phyloP scores from a whole-genome alignment of 768 basidiomycete genomes.

The Psilocybe subaeruginosa region DNA sequence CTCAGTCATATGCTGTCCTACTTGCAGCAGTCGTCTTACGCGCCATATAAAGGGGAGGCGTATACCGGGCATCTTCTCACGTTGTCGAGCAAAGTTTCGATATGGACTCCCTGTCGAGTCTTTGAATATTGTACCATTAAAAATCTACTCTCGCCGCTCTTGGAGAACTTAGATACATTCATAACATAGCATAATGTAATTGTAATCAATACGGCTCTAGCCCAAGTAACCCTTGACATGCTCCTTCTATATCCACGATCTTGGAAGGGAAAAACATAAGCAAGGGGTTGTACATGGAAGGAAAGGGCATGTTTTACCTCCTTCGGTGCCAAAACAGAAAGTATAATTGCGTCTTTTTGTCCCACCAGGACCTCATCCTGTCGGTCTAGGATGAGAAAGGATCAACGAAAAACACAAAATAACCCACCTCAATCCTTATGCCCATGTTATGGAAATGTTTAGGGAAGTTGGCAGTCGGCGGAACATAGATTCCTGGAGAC shows the following conservation, averaged over 20 bases:
- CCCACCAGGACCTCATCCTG: constrained; percentile 81
- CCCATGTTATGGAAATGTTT: constrained; percentile 89
- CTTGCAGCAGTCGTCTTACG: too few species aligned
- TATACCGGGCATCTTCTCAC: too few species aligned
- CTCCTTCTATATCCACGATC: constrained; percentile 80
- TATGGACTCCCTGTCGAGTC: neutral
- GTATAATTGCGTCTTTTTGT: constrained; percentile 58
- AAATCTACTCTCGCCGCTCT: neutral
- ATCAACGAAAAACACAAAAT: neutral
- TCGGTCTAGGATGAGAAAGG: neutral
- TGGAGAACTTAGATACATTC: neutral
- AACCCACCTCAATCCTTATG: constrained; percentile 82
- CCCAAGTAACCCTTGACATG: constrained; percentile 74
- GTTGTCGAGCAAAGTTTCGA: neutral
- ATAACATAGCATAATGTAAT: constrained; percentile 1
- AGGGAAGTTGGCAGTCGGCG: constrained; percentile 77
- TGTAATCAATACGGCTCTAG: constrained; percentile 48
- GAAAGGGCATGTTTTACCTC: constrained; percentile 52
- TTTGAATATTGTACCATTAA: neutral
- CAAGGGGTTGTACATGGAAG: neutral
- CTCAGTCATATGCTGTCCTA: too few species aligned
- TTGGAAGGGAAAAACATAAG: constrained; percentile 23
- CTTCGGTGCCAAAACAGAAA: constrained; percentile 79
- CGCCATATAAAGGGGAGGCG: too few species aligned
- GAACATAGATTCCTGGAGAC: constrained; percentile 80